These are phyloP conservation scores for Gracilaria gracilis DNA, from an alignment of 23 red algal species.

Conservation along the genomic window DNA sequence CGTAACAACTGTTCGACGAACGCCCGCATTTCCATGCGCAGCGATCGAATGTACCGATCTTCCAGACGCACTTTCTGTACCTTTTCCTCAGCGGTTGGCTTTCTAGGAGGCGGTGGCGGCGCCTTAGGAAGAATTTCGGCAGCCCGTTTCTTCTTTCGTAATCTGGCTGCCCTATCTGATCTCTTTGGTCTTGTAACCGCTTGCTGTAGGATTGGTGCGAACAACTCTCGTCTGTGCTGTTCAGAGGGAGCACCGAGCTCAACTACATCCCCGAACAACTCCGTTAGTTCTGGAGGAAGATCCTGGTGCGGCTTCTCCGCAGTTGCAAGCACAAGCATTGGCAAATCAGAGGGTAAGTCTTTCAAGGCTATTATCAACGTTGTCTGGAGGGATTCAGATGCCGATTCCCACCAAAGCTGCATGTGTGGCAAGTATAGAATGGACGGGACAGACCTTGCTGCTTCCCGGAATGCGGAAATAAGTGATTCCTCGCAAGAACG, in stretches of 20 bases:
- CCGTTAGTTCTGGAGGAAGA: slow-evolving; percentile 59
- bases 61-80: slow-evolving; percentile 48
- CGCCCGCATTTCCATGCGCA: slow-evolving; percentile 91
- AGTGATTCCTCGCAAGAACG: slow-evolving; percentile 84
- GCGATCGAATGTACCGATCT: slow-evolving; percentile 68
- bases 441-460: slow-evolving; percentile 70
- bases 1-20: slow-evolving; percentile 81
- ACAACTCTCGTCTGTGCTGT: slow-evolving; percentile 49
- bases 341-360: slow-evolving; percentile 75
- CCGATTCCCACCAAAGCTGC: slow-evolving; percentile 78
- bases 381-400: slow-evolving; percentile 47
- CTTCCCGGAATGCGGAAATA: slow-evolving; percentile 80
- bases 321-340: slow-evolving; percentile 81
- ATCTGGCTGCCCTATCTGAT: slow-evolving; percentile 39
- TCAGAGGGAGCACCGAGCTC: slow-evolving; percentile 60
- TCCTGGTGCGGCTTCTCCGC: slow-evolving; percentile 57
- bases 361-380: slow-evolving; percentile 65
- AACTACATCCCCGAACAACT: slow-evolving; percentile 58
- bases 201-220: slow-evolving; percentile 70
- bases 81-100: slow-evolving; percentile 28
- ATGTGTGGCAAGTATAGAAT: slow-evolving; percentile 88
- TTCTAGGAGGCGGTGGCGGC: slow-evolving; percentile 61
- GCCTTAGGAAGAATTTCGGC: slow-evolving; percentile 73
- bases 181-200: slow-evolving; percentile 41
- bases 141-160: slow-evolving; percentile 28